These are phyloP conservation scores for Leptomonas pyrrhocoris DNA, from an alignment of 208 protist genomes.

Conservation along the genomic window DNA sequence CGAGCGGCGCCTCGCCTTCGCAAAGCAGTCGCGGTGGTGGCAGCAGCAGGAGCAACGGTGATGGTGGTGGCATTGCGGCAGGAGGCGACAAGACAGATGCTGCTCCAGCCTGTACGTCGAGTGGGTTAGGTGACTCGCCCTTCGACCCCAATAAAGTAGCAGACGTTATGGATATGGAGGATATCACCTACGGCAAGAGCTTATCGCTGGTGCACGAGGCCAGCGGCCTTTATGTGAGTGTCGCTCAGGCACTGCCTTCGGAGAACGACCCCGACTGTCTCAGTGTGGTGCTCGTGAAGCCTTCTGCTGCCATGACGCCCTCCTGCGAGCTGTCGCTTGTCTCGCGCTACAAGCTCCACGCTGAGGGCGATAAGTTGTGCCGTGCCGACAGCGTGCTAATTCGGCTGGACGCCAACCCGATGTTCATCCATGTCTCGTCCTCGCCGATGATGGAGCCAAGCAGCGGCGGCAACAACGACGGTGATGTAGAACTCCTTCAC, in stretches of 20 bases:
- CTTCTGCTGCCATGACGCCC: constrained; percentile 36
- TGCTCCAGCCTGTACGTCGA: constrained; percentile 1
- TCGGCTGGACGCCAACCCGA: constrained; percentile 42
- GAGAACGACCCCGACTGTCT: constrained; percentile 70
- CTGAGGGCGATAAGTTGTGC: constrained; percentile 70
- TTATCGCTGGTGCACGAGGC: constrained; percentile 69
- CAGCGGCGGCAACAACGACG: constrained; percentile 14
- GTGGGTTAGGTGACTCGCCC: constrained; percentile 1
- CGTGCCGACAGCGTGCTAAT: constrained; percentile 67
- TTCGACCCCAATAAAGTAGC: constrained; percentile 27
- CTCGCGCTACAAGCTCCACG: constrained; percentile 79
- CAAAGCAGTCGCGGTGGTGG: neutral
- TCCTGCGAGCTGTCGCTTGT: constrained; percentile 70
- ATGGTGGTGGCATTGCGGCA: neutral
- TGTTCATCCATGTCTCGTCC: constrained; percentile 72
- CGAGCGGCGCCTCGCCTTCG: neutral
- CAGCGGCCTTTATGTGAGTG: constrained; percentile 63
- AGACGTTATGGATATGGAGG: constrained; percentile 37
- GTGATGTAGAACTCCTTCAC: constrained; percentile 36
- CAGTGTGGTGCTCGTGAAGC: constrained; percentile 56
- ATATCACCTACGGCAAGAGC: constrained; percentile 68
- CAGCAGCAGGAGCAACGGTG: neutral
- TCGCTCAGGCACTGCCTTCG: constrained; percentile 57
- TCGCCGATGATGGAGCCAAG: constrained; percentile 30
- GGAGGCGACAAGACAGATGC: neutral